phyloP scores from a whole-genome alignment of 1,284 basidiomycete genomes.

The Caloboletus firmus region DNA sequence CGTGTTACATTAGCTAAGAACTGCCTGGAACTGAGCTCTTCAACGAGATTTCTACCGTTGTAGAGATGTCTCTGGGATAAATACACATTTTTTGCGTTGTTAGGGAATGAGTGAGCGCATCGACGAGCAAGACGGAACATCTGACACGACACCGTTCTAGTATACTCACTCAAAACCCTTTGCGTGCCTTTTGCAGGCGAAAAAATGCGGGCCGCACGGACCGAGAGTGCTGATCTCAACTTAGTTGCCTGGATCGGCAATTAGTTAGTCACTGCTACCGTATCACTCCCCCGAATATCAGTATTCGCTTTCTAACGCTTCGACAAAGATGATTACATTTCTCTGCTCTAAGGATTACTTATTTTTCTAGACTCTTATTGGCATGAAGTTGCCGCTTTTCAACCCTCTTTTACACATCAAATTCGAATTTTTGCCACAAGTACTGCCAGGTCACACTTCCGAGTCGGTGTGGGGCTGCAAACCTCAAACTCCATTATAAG shows the following conservation, averaged over 20 bases:
- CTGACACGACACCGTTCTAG: neutral
- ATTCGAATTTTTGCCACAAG: too few species aligned
- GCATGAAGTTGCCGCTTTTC: too few species aligned
- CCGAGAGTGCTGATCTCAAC: slow-evolving; percentile 1
- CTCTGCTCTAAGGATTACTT: too few species aligned
- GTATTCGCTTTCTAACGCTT: too few species aligned
- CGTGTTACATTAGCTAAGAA: slow-evolving; percentile 35
- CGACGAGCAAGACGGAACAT: slow-evolving; percentile 28
- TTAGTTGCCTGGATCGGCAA: too few species aligned
- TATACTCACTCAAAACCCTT: neutral
- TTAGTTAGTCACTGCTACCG: too few species aligned
- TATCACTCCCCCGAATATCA: neutral
- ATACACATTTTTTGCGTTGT: neutral
- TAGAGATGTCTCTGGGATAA: slow-evolving; percentile 17
- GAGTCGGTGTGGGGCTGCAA: too few species aligned
- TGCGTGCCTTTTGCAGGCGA: neutral
- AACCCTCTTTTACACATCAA: too few species aligned
- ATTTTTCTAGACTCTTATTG: too few species aligned
- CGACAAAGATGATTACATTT: too few species aligned
- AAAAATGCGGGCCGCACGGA: slow-evolving; percentile 17
- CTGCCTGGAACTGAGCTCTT: slow-evolving; percentile 29
- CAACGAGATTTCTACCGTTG: slow-evolving; percentile 20
- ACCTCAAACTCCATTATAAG: neutral
- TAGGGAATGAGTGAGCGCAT: slow-evolving; percentile 11
- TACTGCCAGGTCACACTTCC: too few species aligned